Evolutionary conservation across 2,329 filamentous ascomycete genomes (phyloP), one percentile per base, ranked within the genome.

Genomic region (Rutstroemia sp.): DNA sequence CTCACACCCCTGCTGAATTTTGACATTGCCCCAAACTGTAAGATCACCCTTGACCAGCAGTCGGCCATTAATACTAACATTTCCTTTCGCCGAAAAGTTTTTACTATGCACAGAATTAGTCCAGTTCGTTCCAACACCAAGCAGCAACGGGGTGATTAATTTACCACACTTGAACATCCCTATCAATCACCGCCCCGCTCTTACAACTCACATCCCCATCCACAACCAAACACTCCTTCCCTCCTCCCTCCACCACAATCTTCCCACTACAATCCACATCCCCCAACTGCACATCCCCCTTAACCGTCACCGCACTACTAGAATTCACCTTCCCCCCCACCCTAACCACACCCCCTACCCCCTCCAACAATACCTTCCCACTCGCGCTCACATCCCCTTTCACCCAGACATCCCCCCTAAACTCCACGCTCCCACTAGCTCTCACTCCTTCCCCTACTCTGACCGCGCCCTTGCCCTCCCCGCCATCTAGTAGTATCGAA

Each of bases 1-100:
- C 19, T 58, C 42, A 10, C 58, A 54, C 0, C 63, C 60, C 25
- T 57, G 57, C 34, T 47, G 30, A 34, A 66, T 42, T 27, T 44
- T 58, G 0, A 65, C 57, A 30, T 53, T 53, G 3, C 63, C 63
- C 37, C 60, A 55, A 2, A 62, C 60, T 12, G 61, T 60, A n/a
- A 65, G 56, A 55, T 66, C 57, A 3, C 63, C 63, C 41, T 54
- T 56, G 1, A 65, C 59, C 42, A 57, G 51, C 39, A 66, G 30
- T 8, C 50, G 56, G 1, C 64, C 64, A 25, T 59, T 60, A 4
- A 66, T 37, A 5, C 38, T 61, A 16, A 65, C 34, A 21, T 47
- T 47, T 2, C 56, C 56, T 1, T 23, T 60, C 4, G 60, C 47
- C 5, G 51, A 49, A 3, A 64, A 45, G 37, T 61, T 44, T 6